Evolutionary conservation across 306 rosid species (phyloP), one percentile per base, ranked within the genome.

Genomic region (Cicer pinnatifidum): DNA sequence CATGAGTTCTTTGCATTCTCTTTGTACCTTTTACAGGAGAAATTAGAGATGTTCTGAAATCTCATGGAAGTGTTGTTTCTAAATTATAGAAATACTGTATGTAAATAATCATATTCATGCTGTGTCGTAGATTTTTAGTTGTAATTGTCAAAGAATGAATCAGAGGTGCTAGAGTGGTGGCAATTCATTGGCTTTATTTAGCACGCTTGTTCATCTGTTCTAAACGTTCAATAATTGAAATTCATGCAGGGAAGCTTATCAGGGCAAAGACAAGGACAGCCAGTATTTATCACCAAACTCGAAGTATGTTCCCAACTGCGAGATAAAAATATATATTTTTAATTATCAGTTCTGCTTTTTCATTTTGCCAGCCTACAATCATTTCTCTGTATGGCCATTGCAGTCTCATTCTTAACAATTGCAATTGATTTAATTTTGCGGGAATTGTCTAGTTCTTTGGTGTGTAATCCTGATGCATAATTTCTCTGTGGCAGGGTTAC

Each of bases 211-310:
- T 77, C 71, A 51, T 82, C 20, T 66, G 69, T 71, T 63, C 37
- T 75, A 17, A 56, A 61, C 75, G 52, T 71, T 84, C 48, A 51
- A 67, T 46, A 72, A 51, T 72, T 66, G 76, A 16, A 76, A 81
- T 64, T 52, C 51, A 58, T 86, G 87, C 93, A 94, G 99, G 99
- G 99, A 81, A 87, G 86, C 85, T 84, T 94, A 86, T 88, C 90
- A 52, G 99, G 99, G 17, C 99, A 87, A 88, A 90, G 99, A 82
- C 93, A 91, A 88, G 97, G 99, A 61, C 96, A 89, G 45, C 97
- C 99, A 33, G 93, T 88, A 51, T 90, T 94, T 79, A 91, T 94
- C 81, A 91, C 97, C 71, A 91, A 87, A 86, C 87, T 94, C 59
- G 99, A 94, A 73, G 99, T 94, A 87, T 70, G 92, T 77, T 82